Base-by-base conservation (phyloP, 2,329 filamentous ascomycete species). In the Fusarium sp. region DNA sequence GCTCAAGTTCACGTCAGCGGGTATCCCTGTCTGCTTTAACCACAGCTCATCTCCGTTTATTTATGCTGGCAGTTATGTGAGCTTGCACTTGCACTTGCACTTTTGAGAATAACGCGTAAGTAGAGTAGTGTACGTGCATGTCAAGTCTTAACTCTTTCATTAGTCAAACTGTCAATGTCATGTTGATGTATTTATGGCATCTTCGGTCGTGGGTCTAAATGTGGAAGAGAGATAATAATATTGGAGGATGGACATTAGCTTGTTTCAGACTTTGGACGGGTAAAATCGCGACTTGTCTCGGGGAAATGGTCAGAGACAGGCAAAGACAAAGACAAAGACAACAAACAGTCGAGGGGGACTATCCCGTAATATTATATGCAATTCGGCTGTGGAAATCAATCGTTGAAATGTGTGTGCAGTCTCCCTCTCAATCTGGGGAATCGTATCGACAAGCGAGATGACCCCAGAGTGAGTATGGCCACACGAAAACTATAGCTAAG, bases 1-100 rank as follows among this genome's bases (percentile, higher is more conserved):
- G 67, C 72, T 75, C 72, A 75, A 68, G 71, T 74, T 69, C 69
- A 74, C 71, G 71, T 73, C 72, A 72, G 71, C 72, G 30, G 37
- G 58, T 37, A 75, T 74, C 74, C 73, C 73, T 75, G 74, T 61
- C 48, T 58, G 16, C 25, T 23, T 59, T 58, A 51, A 55, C 60
- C 67, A 69, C 59, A 74, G 53, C 73, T 75, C 74, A 75, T 75
- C 69, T 75, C 74, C 73, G 74, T 23, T 43, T 43, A 45, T 71
- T 55, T 72, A 75, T 75, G 74, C 74, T 71, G 40, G 40, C 23
- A 63, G 27, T 46, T 59, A 32, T 42, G 46, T 42, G 46, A 46
- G 55, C 56, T 43, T 55, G 57, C 51, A 57, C 37, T 55, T n/a
- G 34, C 34, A 37, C 34, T 55, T n/a, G 34, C 18, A 37, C 34